Percentiles rank a stretch among this genome's conserved stretches.
phyloP scores from a whole-genome alignment of 2,329 filamentous ascomycete species.

The Cylindrodendrum hubeiense region DNA sequence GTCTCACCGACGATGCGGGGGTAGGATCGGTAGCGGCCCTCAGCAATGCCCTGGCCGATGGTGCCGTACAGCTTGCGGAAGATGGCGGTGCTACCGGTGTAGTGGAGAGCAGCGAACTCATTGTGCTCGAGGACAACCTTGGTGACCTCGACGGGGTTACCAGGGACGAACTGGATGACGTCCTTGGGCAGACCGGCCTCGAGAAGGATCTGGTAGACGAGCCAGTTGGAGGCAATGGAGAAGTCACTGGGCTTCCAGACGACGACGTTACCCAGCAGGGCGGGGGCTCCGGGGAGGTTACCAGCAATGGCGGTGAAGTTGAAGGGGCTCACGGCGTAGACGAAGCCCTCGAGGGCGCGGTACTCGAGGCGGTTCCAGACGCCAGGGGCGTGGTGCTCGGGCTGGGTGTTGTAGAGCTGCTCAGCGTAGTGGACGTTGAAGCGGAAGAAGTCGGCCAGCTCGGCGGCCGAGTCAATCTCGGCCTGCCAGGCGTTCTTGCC shows the following conservation, averaged over 20 bases:
- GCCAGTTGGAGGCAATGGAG: constrained; percentile 90
- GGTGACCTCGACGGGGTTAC: constrained; percentile 87
- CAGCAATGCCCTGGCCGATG: constrained; percentile 84
- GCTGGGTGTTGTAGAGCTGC: constrained; percentile 90
- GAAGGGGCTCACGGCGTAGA: constrained; percentile 94
- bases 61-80: constrained; percentile 91
- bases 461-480: constrained; percentile 96
- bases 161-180: constrained; percentile 94
- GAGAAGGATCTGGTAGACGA: constrained; percentile 89
- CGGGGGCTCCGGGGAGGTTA: constrained; percentile 86
- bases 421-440: constrained; percentile 96
- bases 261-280: constrained; percentile 93
- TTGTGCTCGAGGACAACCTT: constrained; percentile 80
- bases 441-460: constrained; percentile 91
- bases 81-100: constrained; percentile 91
- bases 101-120: constrained; percentile 92
- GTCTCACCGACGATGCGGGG: constrained; percentile 92
- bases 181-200: constrained; percentile 91
- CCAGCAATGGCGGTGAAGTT: constrained; percentile 97
- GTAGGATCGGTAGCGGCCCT: constrained; percentile 86
- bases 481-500: constrained; percentile 99
- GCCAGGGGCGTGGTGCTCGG: constrained; percentile 82
- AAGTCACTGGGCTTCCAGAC: constrained; percentile 96
- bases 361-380: constrained; percentile 95
- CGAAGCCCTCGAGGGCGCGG: constrained; percentile 91